Conservation (phyloP, 352 stramenopile species). For the Phytopythium chamaehyphon region DNA sequence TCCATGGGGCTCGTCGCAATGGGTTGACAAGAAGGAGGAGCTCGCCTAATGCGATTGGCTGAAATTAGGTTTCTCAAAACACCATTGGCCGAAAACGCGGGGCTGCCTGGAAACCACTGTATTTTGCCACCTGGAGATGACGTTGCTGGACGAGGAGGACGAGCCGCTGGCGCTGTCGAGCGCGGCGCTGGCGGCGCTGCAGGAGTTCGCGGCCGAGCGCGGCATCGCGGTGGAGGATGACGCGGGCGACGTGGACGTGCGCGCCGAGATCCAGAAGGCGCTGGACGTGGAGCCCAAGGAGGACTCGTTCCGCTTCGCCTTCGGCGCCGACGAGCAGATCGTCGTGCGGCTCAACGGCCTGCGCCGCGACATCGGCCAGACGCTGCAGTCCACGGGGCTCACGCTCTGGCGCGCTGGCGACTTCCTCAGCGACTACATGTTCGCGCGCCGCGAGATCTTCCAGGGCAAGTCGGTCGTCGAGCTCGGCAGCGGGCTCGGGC, state of each 20-base stretch:
- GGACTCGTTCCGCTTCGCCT: constrained; percentile 52
- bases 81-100: no score
- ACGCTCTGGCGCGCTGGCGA: constrained; percentile 60
- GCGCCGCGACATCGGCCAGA: constrained; percentile 58
- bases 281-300: constrained; percentile 60
- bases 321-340: constrained; percentile 38
- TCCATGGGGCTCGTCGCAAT: constrained; percentile 8
- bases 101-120: background rate
- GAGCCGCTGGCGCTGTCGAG: constrained; percentile 42
- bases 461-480: constrained; percentile 37
- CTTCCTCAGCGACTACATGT: constrained; percentile 60
- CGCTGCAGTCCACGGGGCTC: constrained; percentile 53
- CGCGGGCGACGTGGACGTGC: constrained; percentile 38
- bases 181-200: constrained; percentile 34
- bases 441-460: constrained; percentile 30
- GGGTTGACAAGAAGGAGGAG: no score
- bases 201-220: constrained; percentile 51
- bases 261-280: constrained; percentile 50
- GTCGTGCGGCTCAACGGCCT: constrained; percentile 47
- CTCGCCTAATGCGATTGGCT: no score
- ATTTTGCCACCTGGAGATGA: background rate
- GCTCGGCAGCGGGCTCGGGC: constrained; percentile 51
- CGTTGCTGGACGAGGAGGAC: constrained; percentile 24
- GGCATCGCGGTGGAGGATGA: constrained; percentile 43
- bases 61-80: no score